These are phyloP conservation scores for Glycyrrhiza uralensis DNA, from an alignment of 306 rosid genomes.

Conservation along the genomic window DNA sequence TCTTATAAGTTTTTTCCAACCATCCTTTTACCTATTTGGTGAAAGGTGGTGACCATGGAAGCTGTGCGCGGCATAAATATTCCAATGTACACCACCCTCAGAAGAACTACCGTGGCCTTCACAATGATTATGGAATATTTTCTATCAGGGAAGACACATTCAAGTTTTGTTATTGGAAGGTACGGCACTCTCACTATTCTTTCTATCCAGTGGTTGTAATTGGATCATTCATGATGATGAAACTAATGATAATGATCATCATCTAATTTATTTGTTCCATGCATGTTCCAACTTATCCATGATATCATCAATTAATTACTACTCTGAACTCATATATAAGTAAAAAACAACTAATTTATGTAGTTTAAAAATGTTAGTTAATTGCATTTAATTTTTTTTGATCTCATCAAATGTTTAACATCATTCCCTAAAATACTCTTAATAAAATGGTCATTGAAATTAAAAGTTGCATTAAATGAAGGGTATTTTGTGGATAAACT, in stretches of 20 bases:
- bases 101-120: slow-evolving; percentile 66
- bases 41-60: slow-evolving; percentile 69
- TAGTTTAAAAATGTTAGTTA: no score
- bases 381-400: no score
- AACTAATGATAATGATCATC: background rate
- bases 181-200: slow-evolving; percentile 19
- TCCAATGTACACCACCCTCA: slow-evolving; percentile 77
- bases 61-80: slow-evolving; percentile 66
- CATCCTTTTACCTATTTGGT: slow-evolving; percentile 11
- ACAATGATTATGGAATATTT: slow-evolving; percentile 67
- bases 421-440: no score
- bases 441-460: no score
- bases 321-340: no score
- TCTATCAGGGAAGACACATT: slow-evolving; percentile 50
- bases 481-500: no score
- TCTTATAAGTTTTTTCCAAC: background rate
- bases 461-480: no score
- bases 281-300: background rate
- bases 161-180: slow-evolving; percentile 58
- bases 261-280: no score
- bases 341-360: no score
- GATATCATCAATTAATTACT: no score
- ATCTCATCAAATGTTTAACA: no score
- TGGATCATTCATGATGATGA: background rate
- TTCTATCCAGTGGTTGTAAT: background rate